Percentiles rank a stretch among this genome's conserved stretches.
Conservation (phyloP, 495 filamentous ascomycete species). For the Ramalina intermedia region DNA sequence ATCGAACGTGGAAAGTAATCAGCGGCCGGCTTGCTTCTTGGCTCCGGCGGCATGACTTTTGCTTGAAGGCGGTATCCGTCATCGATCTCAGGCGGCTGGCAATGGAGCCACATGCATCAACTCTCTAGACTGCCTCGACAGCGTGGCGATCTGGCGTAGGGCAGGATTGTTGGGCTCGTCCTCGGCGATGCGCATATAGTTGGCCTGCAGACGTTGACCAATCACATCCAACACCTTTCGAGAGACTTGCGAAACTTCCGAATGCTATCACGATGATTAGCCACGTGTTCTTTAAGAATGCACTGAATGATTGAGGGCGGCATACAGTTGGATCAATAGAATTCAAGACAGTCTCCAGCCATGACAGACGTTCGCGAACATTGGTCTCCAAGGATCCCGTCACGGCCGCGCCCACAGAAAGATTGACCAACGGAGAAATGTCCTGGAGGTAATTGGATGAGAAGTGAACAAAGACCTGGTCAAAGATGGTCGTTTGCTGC, state of each 20-base stretch:
- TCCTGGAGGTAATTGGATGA: slow-evolving; percentile 55
- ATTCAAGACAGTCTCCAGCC: slow-evolving; percentile 61
- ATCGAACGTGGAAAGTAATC: too few species aligned
- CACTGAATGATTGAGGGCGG: neutral
- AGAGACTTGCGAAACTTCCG: slow-evolving; percentile 55
- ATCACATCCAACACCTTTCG: slow-evolving; percentile 55
- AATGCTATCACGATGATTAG: slow-evolving; percentile 36
- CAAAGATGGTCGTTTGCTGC: slow-evolving; percentile 62
- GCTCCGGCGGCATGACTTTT: too few species aligned
- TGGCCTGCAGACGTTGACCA: slow-evolving; percentile 51
- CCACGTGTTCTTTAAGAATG: neutral
- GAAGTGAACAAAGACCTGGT: slow-evolving; percentile 60
- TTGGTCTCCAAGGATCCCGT: slow-evolving; percentile 54
- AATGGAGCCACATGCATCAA: slow-evolving; percentile 20
- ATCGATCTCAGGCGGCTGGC: neutral
- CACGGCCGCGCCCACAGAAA: slow-evolving; percentile 74
- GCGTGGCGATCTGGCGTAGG: slow-evolving; percentile 44
- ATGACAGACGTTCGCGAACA: slow-evolving; percentile 51
- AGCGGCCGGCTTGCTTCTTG: too few species aligned
- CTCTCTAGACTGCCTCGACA: slow-evolving; percentile 40
- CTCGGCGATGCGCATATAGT: slow-evolving; percentile 54
- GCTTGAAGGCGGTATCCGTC: too few species aligned
- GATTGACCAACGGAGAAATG: slow-evolving; percentile 60
- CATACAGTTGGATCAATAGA: slow-evolving; percentile 36
- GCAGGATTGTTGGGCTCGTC: slow-evolving; percentile 44